These are phyloP conservation scores for Globisporangium abappressorium DNA, from an alignment of 352 stramenopile genomes.

Conservation along the genomic window DNA sequence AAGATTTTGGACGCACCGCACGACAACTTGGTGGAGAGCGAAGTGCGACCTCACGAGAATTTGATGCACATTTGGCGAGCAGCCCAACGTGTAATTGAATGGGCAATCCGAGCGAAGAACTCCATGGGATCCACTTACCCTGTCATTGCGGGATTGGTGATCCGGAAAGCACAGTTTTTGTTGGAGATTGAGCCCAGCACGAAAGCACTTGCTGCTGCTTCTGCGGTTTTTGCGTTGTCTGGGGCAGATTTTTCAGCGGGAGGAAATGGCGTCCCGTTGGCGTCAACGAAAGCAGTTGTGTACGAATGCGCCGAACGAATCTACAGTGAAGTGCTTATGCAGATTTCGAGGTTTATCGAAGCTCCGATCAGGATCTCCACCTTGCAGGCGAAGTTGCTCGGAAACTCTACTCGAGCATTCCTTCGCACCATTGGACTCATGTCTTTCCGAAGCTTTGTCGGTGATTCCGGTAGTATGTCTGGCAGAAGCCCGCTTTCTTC, in stretches of 20 bases:
- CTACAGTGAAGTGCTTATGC: constrained; percentile 82
- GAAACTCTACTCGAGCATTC: constrained; percentile 72
- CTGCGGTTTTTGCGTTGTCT: constrained; percentile 59
- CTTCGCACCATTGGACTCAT: constrained; percentile 73
- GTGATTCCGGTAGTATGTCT: constrained; percentile 37
- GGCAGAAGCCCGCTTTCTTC: constrained; percentile 34
- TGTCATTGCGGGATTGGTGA: constrained; percentile 73
- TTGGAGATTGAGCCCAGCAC: constrained; percentile 75
- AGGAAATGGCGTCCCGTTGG: constrained; percentile 27
- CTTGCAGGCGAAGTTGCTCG: constrained; percentile 73
- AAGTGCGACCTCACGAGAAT: constrained; percentile 81
- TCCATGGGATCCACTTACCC: constrained; percentile 84
- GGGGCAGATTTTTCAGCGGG: constrained; percentile 24
- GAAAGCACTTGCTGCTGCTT: constrained; percentile 62
- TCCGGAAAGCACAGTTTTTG: constrained; percentile 84
- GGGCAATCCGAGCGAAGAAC: constrained; percentile 87
- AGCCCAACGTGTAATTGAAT: constrained; percentile 85
- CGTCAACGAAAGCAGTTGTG: constrained; percentile 46
- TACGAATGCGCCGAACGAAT: constrained; percentile 79
- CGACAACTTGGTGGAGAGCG: constrained; percentile 54
- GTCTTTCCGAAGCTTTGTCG: constrained; percentile 76
- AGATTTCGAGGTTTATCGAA: constrained; percentile 80
- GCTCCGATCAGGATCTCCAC: constrained; percentile 68
- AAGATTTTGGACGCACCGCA: constrained; percentile 39
- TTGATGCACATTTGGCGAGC: constrained; percentile 90